These are phyloP conservation scores for Aspergillus sp. DNA, from an alignment of 2,329 filamentous ascomycete species.

Conservation along the genomic window DNA sequence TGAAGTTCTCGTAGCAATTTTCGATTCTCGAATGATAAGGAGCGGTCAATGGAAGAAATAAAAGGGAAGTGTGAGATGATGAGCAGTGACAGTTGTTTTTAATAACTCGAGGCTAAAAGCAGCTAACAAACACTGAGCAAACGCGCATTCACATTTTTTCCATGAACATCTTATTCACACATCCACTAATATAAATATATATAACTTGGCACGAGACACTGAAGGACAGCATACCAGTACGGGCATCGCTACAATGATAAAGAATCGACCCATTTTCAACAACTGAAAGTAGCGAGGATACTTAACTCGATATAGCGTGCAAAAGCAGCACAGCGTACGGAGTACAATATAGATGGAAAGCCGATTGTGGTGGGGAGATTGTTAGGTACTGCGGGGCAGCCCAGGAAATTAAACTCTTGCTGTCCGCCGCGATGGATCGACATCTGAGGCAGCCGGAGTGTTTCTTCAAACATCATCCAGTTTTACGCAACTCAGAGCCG, in stretches of 20 bases:
- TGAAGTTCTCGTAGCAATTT: not conserved
- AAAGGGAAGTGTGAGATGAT: not conserved
- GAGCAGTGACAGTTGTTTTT: not conserved
- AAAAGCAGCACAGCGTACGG: too few relatives aligned
- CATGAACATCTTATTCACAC: not conserved
- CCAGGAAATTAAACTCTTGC: constrained; percentile 15
- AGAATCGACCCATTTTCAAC: too few relatives aligned
- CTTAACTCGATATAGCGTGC: too few relatives aligned
- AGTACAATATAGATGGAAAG: too few relatives aligned
- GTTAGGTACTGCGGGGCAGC: constrained; percentile 13
- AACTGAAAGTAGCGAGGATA: too few relatives aligned
- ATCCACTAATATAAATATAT: not conserved
- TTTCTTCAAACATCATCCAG: not conserved
- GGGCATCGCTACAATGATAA: too few relatives aligned
- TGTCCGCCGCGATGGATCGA: constrained; percentile 11
- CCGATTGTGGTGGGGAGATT: not conserved
- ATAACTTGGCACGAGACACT: not conserved
- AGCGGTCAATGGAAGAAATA: not conserved
- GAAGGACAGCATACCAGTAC: too few relatives aligned
- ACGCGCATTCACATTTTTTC: not conserved
- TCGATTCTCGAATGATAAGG: not conserved
- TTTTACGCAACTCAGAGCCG: constrained; percentile 12
- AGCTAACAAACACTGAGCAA: constrained; percentile 1
- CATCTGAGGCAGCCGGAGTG: constrained; percentile 22
- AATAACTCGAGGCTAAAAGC: not conserved